Percentiles rank a stretch among this genome's conserved stretches.
phyloP scores from a whole-genome alignment of 805 yeast genomes.

The Pichia cabralensis region DNA sequence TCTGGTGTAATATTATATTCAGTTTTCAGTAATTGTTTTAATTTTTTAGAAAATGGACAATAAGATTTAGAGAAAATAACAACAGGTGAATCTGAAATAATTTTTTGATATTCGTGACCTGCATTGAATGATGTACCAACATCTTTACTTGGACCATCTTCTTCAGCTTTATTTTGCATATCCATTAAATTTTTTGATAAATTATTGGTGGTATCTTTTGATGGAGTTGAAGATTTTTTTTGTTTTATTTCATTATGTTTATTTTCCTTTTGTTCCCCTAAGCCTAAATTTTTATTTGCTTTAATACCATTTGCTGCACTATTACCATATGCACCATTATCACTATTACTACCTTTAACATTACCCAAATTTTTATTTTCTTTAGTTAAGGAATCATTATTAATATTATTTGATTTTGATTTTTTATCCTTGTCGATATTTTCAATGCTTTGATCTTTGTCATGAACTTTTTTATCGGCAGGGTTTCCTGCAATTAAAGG shows the following conservation, averaged over 20 bases:
- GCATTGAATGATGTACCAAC: conserved; percentile 31
- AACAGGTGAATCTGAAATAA: conserved; percentile 54
- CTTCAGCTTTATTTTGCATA: conserved; percentile 8
- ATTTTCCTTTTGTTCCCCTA: conserved; percentile 6
- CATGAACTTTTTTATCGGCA: conserved; percentile 7
- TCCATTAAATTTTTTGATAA: conserved; percentile 1
- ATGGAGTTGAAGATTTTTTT: not conserved
- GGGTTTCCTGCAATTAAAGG: conserved; percentile 13
- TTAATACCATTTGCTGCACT: conserved; percentile 3
- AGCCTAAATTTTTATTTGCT: conserved; percentile 6
- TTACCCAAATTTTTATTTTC: not conserved
- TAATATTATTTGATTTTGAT: not conserved
- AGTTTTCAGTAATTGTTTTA: conserved; percentile 55
- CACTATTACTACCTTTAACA: not conserved
- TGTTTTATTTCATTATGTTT: not conserved
- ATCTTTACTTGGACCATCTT: conserved; percentile 3
- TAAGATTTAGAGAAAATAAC: conserved; percentile 49
- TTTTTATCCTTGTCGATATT: not conserved
- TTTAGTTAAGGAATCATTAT: no score
- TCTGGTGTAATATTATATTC: conserved; percentile 65
- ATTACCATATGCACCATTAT: not conserved
- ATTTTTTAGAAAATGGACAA: conserved; percentile 69
- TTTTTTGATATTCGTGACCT: conserved; percentile 43
- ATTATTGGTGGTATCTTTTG: not conserved
- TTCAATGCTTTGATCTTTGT: conserved; percentile 5